Percentiles rank a stretch among this genome's conserved stretches.
phyloP scores from a whole-genome alignment of 352 stramenopile species.

The Globisporangium cylindrosporum region DNA sequence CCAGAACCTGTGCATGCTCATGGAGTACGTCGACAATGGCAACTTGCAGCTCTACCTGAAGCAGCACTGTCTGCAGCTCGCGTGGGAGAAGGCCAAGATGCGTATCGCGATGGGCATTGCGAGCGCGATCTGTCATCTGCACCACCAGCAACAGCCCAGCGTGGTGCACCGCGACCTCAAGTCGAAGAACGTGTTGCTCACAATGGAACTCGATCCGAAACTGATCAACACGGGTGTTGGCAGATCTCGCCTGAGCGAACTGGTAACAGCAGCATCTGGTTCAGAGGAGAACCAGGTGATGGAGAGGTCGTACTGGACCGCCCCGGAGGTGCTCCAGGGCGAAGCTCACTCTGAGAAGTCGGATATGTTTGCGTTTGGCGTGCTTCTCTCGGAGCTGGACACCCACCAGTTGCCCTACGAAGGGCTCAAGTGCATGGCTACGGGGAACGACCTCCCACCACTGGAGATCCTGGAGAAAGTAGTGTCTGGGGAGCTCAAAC shows the following conservation, averaged over 20 bases:
- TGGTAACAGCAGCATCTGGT: background rate
- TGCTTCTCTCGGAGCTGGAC: slow-evolving; percentile 58
- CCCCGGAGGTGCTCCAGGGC: slow-evolving; percentile 64
- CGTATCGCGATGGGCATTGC: slow-evolving; percentile 43
- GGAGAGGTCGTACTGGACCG: slow-evolving; percentile 55
- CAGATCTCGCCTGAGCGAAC: slow-evolving; percentile 11
- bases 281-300: too few relatives aligned
- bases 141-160: slow-evolving; percentile 32
- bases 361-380: slow-evolving; percentile 76
- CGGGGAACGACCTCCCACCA: slow-evolving; percentile 17
- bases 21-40: slow-evolving; percentile 39
- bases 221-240: slow-evolving; percentile 30
- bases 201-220: slow-evolving; percentile 31
- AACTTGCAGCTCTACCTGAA: slow-evolving; percentile 35
- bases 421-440: slow-evolving; percentile 14
- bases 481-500: slow-evolving; percentile 25
- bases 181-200: slow-evolving; percentile 30
- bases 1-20: slow-evolving; percentile 43
- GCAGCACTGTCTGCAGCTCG: slow-evolving; percentile 21
- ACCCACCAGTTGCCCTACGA: slow-evolving; percentile 36
- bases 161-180: slow-evolving; percentile 38
- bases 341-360: slow-evolving; percentile 42
- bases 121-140: slow-evolving; percentile 43
- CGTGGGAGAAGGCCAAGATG: slow-evolving; percentile 46
- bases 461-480: slow-evolving; percentile 34